These are phyloP conservation scores for Cnidoscolus chayamansa DNA, from an alignment of 441 rosid genomes.

Conservation along the genomic window DNA sequence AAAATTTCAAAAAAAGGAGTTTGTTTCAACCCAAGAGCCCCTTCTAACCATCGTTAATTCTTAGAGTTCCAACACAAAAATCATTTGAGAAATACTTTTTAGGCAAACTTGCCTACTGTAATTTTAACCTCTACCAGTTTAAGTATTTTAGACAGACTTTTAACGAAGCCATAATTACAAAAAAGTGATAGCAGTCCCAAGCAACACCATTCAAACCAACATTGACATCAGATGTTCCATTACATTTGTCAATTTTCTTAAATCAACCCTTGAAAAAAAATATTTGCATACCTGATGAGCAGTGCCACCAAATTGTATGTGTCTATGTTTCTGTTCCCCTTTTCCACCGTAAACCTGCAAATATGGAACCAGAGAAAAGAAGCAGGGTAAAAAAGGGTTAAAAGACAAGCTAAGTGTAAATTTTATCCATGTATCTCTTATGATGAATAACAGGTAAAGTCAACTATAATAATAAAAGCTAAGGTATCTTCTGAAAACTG, in stretches of 20 bases:
- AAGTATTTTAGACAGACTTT: neutral
- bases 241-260: neutral
- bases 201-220: neutral
- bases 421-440: too few relatives aligned
- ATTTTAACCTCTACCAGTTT: neutral
- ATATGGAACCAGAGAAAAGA: neutral
- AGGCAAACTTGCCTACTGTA: neutral
- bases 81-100: neutral
- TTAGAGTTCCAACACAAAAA: neutral
- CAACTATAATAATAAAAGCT: neutral
- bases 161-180: neutral
- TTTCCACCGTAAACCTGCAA: conserved; percentile 61
- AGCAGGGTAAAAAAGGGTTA: neutral
- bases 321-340: conserved; percentile 55
- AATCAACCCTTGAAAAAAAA: neutral
- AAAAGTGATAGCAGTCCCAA: neutral
- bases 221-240: neutral
- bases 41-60: neutral
- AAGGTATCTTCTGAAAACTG: neutral
- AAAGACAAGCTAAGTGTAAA: neutral
- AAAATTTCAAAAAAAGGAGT: neutral
- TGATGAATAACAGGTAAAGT: neutral
- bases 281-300: conserved; percentile 46
- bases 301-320: conserved; percentile 58
- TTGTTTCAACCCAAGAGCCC: neutral